Percentiles rank a stretch among this genome's conserved stretches.
Evolutionary conservation across 2,329 filamentous ascomycete genomes (phyloP).

Genomic region (Aspergillus novofumigatus): DNA sequence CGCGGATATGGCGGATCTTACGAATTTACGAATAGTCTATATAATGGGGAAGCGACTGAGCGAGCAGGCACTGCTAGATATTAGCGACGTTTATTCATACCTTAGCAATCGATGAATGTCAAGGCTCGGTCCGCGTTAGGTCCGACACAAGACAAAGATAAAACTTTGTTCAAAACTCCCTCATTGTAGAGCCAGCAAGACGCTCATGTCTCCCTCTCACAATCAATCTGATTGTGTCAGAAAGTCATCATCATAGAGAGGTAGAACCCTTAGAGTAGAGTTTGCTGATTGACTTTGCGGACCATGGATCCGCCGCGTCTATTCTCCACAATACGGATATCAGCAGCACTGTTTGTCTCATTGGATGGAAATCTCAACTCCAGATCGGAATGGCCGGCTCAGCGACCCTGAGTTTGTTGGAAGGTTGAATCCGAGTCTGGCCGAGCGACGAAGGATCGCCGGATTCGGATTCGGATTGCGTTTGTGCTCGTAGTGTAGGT

Average conservation of each 20-base stretch:
- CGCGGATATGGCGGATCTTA: not conserved
- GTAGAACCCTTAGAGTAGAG: not conserved
- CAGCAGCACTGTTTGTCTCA: not conserved
- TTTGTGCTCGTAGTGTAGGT: not conserved
- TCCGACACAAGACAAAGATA: not conserved
- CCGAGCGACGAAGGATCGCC: too few relatives aligned
- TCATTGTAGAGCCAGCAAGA: not conserved
- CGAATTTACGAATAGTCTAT: not conserved
- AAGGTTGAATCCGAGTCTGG: not conserved
- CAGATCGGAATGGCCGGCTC: not conserved
- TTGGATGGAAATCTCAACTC: not conserved
- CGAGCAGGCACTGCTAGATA: not conserved
- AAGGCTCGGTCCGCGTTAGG: not conserved
- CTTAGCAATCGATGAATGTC: not conserved
- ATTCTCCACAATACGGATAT: not conserved
- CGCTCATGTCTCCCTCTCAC: not conserved
- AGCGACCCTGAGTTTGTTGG: too few relatives aligned
- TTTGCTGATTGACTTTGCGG: not conserved
- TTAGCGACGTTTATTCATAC: not conserved
- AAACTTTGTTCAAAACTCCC: not conserved
- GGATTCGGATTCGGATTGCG: not conserved
- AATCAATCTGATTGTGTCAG: not conserved
- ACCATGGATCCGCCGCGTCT: not conserved
- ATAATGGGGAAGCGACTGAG: not conserved
- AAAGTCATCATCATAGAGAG: not conserved